Evolutionary conservation across 768 basidiomycete species (phyloP).

Genomic region (Clavaria fumosa): DNA sequence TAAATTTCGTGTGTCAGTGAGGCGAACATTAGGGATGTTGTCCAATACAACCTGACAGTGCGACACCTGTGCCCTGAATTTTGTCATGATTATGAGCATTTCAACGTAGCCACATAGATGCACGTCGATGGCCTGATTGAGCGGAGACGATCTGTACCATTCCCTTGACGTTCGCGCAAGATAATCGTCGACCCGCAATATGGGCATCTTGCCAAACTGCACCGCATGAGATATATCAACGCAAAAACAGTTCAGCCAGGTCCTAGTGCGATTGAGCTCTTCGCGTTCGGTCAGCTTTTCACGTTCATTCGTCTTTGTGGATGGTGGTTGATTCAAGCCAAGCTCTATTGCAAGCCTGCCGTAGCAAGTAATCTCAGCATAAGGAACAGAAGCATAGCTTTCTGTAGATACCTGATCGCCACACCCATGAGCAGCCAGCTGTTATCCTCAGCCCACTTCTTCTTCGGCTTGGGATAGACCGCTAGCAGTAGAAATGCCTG

Average conservation of each 20-base stretch:
- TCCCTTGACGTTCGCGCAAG: conserved; percentile 33
- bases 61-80: conserved; percentile 24
- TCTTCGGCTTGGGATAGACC: conserved; percentile 44
- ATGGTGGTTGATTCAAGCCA: conserved; percentile 42
- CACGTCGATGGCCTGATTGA: conserved; percentile 27
- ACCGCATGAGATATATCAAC: conserved; percentile 63
- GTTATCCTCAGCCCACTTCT: conserved; percentile 54
- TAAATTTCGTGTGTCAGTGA: no score
- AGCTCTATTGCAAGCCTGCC: conserved; percentile 57
- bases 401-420: conserved; percentile 50
- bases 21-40: no score
- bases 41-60: no score
- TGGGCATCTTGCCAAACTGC: conserved; percentile 60
- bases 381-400: not conserved
- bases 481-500: conserved; percentile 63
- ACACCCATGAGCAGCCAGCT: conserved; percentile 63
- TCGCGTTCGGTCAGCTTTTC: no score
- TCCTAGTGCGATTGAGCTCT: conserved; percentile 52
- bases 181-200: conserved; percentile 47
- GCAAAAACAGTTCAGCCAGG: conserved; percentile 64
- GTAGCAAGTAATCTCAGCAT: no score
- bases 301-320: conserved; percentile 32
- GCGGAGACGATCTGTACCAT: conserved; percentile 31
- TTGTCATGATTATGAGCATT: conserved; percentile 32
- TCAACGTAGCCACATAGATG: conserved; percentile 40